Base-by-base conservation (phyloP, 345 rosid genomes). In the Boechera divaricarpa region DNA sequence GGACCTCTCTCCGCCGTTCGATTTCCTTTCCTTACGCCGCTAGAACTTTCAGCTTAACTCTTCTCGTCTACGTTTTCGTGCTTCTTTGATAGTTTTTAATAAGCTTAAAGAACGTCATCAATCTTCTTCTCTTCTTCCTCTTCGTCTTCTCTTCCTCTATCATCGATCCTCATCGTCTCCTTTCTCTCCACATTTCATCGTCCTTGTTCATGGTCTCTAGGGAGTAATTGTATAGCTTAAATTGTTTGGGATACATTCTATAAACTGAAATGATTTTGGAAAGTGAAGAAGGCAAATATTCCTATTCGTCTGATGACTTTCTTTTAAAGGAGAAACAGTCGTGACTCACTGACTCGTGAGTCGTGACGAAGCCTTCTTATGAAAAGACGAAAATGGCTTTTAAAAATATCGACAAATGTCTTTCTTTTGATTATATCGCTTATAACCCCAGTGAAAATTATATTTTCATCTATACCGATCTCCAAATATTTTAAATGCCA, bases 121-220 rank as follows among this genome's bases (percentile, higher is more conserved):
- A 79, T 79, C 75, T 62, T 79, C 70, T 67, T 79, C 3, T 73
- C 77, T 61, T 78, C 82, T 1, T 78, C 77, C 1, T 78, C 82
- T 18, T 78, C 76, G 2, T 72, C 69, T 61, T 61, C 77, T 31
- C n/a, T 57, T 36, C 21, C 44, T 47, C 44, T 56, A 2, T 24
- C 45, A 31, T 16, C 36, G 29, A 60, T 35, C 70, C 0, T 77
- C 13, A 4, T 77, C 12, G 52, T 67, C 53, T 61, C 72, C 9
- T 65, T 64, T 47, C 6, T 71, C 67, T 71, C 81, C 4, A 63
- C 62, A 64, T 71, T 57, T n/a, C n/a, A n/a, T 57, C 67, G 29
- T 71, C 54, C 16, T 78, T 33, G 61, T 36, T 72, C 77, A 78
- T 64, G 28, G 45, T 63, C 32, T 62, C 47, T 39, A 53, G 31